These are phyloP conservation scores for Cubamyces lactineus DNA, from an alignment of 768 basidiomycete genomes.

Conservation along the genomic window DNA sequence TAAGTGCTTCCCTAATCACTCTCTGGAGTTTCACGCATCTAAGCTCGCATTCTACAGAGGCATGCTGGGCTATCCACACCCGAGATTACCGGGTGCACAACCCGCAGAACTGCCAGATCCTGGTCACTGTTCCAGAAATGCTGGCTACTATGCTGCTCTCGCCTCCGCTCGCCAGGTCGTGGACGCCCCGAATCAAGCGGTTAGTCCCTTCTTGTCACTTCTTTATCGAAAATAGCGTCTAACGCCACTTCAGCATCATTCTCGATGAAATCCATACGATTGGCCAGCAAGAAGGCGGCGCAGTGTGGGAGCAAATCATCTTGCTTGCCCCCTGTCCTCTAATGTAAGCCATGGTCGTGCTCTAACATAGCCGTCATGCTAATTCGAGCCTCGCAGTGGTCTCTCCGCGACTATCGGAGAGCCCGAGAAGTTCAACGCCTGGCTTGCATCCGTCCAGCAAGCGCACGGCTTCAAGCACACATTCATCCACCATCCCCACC, in stretches of 20 bases:
- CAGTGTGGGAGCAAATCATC: slow-evolving; percentile 77
- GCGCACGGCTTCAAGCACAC: slow-evolving; percentile 61
- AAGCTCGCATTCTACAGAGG: slow-evolving; percentile 41
- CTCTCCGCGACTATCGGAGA: slow-evolving; percentile 73
- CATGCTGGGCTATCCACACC: slow-evolving; percentile 68
- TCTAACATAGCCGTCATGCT: not conserved
- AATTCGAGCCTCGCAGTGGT: slow-evolving; percentile 46
- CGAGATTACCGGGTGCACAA: slow-evolving; percentile 66
- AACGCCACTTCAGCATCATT: slow-evolving; percentile 51
- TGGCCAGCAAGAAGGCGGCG: slow-evolving; percentile 68
- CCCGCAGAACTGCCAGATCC: slow-evolving; percentile 68
- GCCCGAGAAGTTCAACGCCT: slow-evolving; percentile 64
- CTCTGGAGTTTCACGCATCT: not conserved
- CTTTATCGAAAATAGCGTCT: slow-evolving; percentile 1
- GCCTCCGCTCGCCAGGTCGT: slow-evolving; percentile 59
- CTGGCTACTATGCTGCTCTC: slow-evolving; percentile 71
- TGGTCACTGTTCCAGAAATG: slow-evolving; percentile 76
- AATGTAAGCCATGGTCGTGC: slow-evolving; percentile 48
- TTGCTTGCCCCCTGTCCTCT: slow-evolving; percentile 71
- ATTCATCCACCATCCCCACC: slow-evolving; percentile 65
- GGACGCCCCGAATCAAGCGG: slow-evolving; percentile 69
- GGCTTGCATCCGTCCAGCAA: slow-evolving; percentile 64
- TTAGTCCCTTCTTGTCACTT: slow-evolving; percentile 27
- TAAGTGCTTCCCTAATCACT: slow-evolving; percentile 7
- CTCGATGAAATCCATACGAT: slow-evolving; percentile 72